A percentile compares a stretch with the other conserved stretches of the same genome.
These are phyloP conservation scores for Takakia lepidozioides DNA, from an alignment of 225 moss, liverwort and hornwort species.

Conservation along the genomic window DNA sequence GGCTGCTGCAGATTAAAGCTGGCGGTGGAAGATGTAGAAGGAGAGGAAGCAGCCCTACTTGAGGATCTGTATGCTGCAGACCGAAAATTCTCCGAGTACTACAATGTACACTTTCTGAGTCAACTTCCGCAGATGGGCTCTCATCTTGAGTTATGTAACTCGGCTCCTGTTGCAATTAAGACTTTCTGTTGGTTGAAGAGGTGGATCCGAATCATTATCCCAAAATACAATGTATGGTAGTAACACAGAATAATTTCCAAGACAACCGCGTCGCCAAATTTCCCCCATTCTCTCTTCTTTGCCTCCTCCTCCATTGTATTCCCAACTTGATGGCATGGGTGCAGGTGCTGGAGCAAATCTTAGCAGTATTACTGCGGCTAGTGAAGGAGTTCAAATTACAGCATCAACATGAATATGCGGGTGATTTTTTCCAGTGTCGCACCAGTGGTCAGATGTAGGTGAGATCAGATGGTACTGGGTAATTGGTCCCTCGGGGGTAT, in stretches of 20 bases:
- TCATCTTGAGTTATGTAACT: background rate
- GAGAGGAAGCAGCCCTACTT: conserved; percentile 71
- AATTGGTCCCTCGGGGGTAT: no score
- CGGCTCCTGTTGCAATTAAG: no score
- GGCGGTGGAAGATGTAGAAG: conserved; percentile 76
- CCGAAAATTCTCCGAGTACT: conserved; percentile 77
- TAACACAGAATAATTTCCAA: no score
- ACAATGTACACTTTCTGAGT: conserved; percentile 64
- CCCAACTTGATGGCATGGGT: no score
- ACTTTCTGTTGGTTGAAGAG: no score
- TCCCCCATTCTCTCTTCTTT: no score
- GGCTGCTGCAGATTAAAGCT: conserved; percentile 51
- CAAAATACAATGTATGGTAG: no score
- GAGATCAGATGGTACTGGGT: no score
- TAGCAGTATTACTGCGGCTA: conserved; percentile 63
- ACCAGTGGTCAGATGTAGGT: no score
- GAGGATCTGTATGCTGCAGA: conserved; percentile 86
- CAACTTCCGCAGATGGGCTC: background rate
- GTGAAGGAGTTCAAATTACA: conserved; percentile 89
- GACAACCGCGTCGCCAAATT: no score
- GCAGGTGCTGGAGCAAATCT: conserved; percentile 96
- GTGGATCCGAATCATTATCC: no score
- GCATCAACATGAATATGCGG: conserved; percentile 88
- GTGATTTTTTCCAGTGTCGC: conserved; percentile 1
- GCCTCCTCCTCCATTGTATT: no score